Evolutionary conservation across 2,329 filamentous ascomycete species (phyloP).

Genomic region (Fusarium circinatum): DNA sequence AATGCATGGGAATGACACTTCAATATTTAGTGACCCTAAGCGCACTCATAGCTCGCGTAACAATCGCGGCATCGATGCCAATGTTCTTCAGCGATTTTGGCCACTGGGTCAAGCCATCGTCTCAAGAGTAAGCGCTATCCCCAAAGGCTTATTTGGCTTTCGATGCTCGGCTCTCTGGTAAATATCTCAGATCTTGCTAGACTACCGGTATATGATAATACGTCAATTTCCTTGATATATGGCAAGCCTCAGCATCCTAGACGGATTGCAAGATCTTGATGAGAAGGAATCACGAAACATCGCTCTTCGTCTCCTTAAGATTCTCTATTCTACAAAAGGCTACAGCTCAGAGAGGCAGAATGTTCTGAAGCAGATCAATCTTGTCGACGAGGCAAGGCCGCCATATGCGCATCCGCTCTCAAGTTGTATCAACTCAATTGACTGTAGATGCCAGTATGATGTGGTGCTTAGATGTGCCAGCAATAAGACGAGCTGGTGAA

Average conservation of each 20-base stretch:
- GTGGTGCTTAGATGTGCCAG: accelerated
- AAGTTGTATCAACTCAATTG: not conserved
- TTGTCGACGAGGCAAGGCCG: not conserved
- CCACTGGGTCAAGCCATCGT: not conserved
- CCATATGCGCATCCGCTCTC: not conserved
- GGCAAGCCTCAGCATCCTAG: too few species aligned
- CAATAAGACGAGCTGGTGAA: accelerated
- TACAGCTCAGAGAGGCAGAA: accelerated
- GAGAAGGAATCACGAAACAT: too few species aligned
- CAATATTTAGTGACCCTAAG: accelerated
- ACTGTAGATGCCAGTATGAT: accelerated
- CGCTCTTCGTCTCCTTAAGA: too few species aligned
- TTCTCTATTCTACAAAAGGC: not conserved
- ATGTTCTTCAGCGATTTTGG: not conserved
- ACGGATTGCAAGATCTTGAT: not conserved
- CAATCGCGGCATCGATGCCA: not conserved
- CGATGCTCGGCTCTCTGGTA: accelerated
- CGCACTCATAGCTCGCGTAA: not conserved
- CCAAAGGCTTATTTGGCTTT: too few species aligned
- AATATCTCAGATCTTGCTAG: not conserved
- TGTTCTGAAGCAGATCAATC: accelerated
- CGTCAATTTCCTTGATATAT: accelerated
- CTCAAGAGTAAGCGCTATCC: not conserved
- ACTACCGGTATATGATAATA: not conserved
- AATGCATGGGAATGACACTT: not conserved